Evolutionary conservation across 2,329 filamentous ascomycete genomes (phyloP), one percentile per base, ranked within the genome.

Genomic region (Rhynchosporium graminicola): DNA sequence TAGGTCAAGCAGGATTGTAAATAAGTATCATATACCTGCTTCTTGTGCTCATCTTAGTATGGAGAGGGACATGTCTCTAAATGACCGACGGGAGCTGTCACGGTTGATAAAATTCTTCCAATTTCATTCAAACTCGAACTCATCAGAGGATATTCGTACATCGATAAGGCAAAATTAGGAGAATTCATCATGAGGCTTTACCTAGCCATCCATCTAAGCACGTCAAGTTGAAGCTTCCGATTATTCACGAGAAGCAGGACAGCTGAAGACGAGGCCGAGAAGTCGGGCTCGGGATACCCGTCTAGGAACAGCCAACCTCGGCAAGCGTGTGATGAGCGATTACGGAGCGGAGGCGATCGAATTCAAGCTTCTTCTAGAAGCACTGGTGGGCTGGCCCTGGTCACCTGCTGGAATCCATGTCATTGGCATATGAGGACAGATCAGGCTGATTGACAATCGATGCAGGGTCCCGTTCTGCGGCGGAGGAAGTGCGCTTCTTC

Each of bases 301-400:
- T 33, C 45, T 36, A 5, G 20, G 20, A 36, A 10, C 33, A 10
- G 33, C 10, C 12, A 56, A 36, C 36, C 33, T 54, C 33, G 51
- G 51, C 33, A 54, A 20, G 40, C 26, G 38, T 45, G 8, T 20
- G 6, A 45, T 31, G 20, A 43, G 52, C 28, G 15, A 26, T 4
- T 12, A 12, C 5, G 38, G 10, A 12, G 15, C 26, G 5, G 38
- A 33, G 15, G 31, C 26, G 31, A 56, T 45, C 40, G 45, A 33
- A 43, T 43, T 56, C 50, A 54, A 54, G 50, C 52, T 56, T 56
- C 52, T 56, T 43, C 52, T 56, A 45, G 38, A 56, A 45, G 5
- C 33, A 36, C 9, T 36, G 33, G 33, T 10, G 33, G 33, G 9
- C 5, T 5, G 33, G 6, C 33, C 3, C 9, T 10, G 20, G 20